Conservation (phyloP, 768 basidiomycete genomes). For the Hygrocybe punicea region DNA sequence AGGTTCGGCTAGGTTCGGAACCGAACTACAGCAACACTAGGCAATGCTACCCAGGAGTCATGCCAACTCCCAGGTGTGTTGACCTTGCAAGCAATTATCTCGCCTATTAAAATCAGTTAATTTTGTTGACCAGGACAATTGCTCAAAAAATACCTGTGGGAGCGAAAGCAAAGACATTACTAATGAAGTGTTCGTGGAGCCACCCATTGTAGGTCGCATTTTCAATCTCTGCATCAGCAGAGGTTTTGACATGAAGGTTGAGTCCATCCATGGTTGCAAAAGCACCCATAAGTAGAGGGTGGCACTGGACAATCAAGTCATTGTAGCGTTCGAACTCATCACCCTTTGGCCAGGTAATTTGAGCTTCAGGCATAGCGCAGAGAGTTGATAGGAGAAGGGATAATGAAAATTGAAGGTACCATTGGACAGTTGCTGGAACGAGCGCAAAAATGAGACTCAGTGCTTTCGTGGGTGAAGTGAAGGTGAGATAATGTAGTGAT, state of each 20-base stretch:
- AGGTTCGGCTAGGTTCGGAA: too few relatives aligned
- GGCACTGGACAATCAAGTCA: slow-evolving; percentile 26
- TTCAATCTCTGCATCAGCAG: slow-evolving; percentile 39
- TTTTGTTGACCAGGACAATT: background rate
- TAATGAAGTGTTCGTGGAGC: slow-evolving; percentile 41
- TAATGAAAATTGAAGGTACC: slow-evolving; percentile 37
- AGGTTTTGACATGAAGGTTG: slow-evolving; percentile 31
- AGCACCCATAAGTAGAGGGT: slow-evolving; percentile 35
- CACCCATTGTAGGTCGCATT: slow-evolving; percentile 46
- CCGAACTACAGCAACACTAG: too few relatives aligned
- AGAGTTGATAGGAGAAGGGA: slow-evolving; percentile 31
- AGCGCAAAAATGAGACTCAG: slow-evolving; percentile 47
- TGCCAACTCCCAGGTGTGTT: slow-evolving; percentile 46
- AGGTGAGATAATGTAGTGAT: slow-evolving; percentile 40
- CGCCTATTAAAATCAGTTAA: slow-evolving; percentile 22
- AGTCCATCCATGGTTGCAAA: slow-evolving; percentile 45
- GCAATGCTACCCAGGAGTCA: slow-evolving; percentile 40
- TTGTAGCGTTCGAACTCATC: slow-evolving; percentile 30
- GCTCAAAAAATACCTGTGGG: slow-evolving; percentile 19
- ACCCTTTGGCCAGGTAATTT: slow-evolving; percentile 24
- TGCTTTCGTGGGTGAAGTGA: slow-evolving; percentile 38
- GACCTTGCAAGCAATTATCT: slow-evolving; percentile 31
- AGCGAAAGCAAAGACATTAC: slow-evolving; percentile 32
- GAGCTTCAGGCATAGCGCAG: slow-evolving; percentile 26
- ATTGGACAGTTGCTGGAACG: slow-evolving; percentile 34